Evolutionary conservation across 2,329 filamentous ascomycete species (phyloP), one percentile per base, ranked within the genome.

Genomic region (Ophiostoma sp.): DNA sequence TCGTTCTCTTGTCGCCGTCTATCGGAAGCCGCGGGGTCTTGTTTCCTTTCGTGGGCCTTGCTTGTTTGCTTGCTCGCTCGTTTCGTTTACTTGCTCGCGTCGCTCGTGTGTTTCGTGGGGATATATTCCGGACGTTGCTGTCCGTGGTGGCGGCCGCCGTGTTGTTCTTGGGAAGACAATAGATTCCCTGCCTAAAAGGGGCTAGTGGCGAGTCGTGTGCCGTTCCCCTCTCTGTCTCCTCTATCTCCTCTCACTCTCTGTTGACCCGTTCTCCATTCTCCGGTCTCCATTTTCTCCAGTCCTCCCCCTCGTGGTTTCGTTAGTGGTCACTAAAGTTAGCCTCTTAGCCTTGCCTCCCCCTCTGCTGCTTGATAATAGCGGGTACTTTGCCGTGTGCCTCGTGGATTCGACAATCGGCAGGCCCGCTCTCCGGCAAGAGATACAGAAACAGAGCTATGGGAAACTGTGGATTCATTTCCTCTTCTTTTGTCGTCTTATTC

Each of bases 111-210:
- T 17, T 15, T n/a, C 55, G 28, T 59, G 28, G 31, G n/a, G 61
- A 63, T 64, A 19, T 68, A 19, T 50, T 50, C 42, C 64, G 39
- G 15, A 22, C 17, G 25, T 31, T 31, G 15, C 55, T 31, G 57
- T 25, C 28, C 22, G 42, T 68, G 11, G 39, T 42, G 36, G 33
- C 64, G 63, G 36, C 25, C 39, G 39, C 25, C 22, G 63, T 66
- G 22, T 31, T 12, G 64, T 8, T 28, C n/a, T 31, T 4, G n/a
- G 9, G 25, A 6, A 2, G 19, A 25, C 74, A 74, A 25, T 75
- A 74, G 74, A 72, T 75, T 72, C 70, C 72, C 64, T 75, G 68
- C 73, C 73, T 22, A 33, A 70, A 66, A 22, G 19, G 59, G 66
- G 55, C 59, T 74, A 72, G 70, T 66, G 70, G 57, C 39, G 57